These are phyloP conservation scores for Cutaneotrichosporon dermatis DNA, from an alignment of 1,284 basidiomycete species.

Conservation along the genomic window DNA sequence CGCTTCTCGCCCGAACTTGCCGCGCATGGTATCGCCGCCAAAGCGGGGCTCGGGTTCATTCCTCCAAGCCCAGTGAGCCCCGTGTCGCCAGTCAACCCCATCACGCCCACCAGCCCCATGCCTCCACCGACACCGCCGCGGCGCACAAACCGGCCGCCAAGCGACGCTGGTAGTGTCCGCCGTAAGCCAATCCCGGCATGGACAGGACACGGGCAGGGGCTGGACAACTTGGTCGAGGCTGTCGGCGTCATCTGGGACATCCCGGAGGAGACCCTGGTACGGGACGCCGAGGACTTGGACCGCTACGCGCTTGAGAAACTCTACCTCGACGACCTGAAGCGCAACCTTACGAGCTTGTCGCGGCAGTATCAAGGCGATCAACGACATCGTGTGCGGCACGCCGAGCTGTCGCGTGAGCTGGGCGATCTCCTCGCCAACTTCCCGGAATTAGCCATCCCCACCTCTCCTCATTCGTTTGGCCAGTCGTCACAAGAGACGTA, in stretches of 20 bases:
- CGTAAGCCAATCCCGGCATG: constrained; percentile 33
- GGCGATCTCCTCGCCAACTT: constrained; percentile 23
- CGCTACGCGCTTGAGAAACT: constrained; percentile 35
- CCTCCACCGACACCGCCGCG: neutral
- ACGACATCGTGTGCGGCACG: constrained; percentile 25
- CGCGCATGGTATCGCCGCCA: constrained; percentile 6
- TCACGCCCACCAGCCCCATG: constrained; percentile 9
- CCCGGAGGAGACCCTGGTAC: constrained; percentile 24
- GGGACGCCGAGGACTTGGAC: constrained; percentile 34
- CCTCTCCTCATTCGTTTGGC: constrained; percentile 3
- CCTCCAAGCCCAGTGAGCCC: neutral
- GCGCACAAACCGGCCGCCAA: neutral
- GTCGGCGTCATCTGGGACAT: constrained; percentile 42
- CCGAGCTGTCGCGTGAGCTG: constrained; percentile 22
- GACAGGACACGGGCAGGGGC: constrained; percentile 11
- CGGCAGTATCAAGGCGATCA: constrained; percentile 11
- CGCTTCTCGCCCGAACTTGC: constrained; percentile 8
- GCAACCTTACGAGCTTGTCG: constrained; percentile 23
- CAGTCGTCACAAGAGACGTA: constrained; percentile 12
- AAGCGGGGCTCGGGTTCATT: neutral
- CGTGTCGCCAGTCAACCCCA: neutral
- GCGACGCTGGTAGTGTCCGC: constrained; percentile 9
- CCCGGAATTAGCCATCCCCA: constrained; percentile 31
- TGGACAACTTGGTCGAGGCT: constrained; percentile 27
- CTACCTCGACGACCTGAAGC: constrained; percentile 42